Base-by-base conservation (phyloP, 441 rosid genomes). In the Sinapis alba region DNA sequence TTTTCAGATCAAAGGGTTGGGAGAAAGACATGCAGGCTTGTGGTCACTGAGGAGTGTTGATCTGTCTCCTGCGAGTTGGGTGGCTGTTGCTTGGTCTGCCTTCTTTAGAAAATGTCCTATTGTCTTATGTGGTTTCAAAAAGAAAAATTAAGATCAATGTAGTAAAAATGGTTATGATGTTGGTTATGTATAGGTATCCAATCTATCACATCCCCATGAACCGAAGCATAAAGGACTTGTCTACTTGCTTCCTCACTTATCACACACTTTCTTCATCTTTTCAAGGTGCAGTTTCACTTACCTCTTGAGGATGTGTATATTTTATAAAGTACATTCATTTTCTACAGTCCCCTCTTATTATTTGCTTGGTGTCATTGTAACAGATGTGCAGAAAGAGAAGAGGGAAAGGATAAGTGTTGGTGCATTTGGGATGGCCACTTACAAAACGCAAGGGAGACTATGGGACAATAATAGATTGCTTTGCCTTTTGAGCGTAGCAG, bases 41-140 rank as follows among this genome's bases (percentile, higher is more conserved):
- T 79, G 83, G 86, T 86, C 98, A 3, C 76, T 95, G 79, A 87
- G 96, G 75, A 92, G 93, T 68, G 90, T 95, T 5, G 99, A 95
- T 86, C 97, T 95, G 85, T 95, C 99, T 11, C 99, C 99, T n/a
- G 98, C 98, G 21, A 95, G 98, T 76, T 95, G 99, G 99, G 92
- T 95, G 99, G 93, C 99, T 1, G 91, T 95, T 66, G 93, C 98
- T 45, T 95, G 99, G 74, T 74, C 28, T 74, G 78, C 12, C 6
- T 59, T 66, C 45, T 64, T 41, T 63, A 63, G 54, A 7, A 21
- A 6, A 15, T 24, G 11, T 18, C 5, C 2, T 28, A 43, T 62
- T 56, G 9, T 34, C 21, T 2, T 66, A 7, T 65, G 1, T 67
- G 7, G 21, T 74, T 74, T 6, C 65, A 58, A 16, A 74, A 43